Evolutionary conservation across 495 filamentous ascomycete genomes (phyloP), one percentile per base, ranked within the genome.

Genomic region (Lentithecium fluviatile): DNA sequence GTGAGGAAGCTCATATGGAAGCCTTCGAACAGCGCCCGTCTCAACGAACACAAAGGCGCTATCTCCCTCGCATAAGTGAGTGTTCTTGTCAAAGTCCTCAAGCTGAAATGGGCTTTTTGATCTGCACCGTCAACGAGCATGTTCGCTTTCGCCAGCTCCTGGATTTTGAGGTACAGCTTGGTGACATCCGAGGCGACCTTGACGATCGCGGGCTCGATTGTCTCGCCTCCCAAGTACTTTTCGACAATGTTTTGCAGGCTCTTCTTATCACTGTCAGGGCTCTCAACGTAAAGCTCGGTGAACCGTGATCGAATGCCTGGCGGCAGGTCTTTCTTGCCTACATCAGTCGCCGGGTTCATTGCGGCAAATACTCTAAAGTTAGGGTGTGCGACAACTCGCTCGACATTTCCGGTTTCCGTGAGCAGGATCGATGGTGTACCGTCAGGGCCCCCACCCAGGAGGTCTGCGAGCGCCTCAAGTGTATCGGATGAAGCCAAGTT

Each of bases 1-100:
- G 95, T 97, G 36, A 95, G 75, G 62, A 97, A 99, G 59, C 90
- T 90, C 95, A 99, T 97, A n/a, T 88, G 91, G 71, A 97, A 97
- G 0, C 95, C 95, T 75, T 99, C 95, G 66, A 88, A 96, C 6
- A 97, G 74, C 24, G 91, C 88, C 62, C 95, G 77, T 7, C 94
- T 84, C 32, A 97, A 75, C n/a, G 89, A 90, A 75, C 96, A 97
- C 3, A 88, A 80, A 2, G 91, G 83, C 0, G 86, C 83, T 62
- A 96, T 89, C 55, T 95, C 88, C 61, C 83, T 81, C 38, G 91
- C 90, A 73, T 96, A 97, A 13, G 84, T 86, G 45, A 99, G 75
- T 2, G 91, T 87, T 32, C 95, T 85, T 29, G 95, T 96, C n/a
- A 99, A 76, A 0, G 91, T 97, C 70, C 95, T 84, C 48, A 99